Base-by-base conservation (phyloP, 768 basidiomycete genomes). In the Tylopilus sp. region DNA sequence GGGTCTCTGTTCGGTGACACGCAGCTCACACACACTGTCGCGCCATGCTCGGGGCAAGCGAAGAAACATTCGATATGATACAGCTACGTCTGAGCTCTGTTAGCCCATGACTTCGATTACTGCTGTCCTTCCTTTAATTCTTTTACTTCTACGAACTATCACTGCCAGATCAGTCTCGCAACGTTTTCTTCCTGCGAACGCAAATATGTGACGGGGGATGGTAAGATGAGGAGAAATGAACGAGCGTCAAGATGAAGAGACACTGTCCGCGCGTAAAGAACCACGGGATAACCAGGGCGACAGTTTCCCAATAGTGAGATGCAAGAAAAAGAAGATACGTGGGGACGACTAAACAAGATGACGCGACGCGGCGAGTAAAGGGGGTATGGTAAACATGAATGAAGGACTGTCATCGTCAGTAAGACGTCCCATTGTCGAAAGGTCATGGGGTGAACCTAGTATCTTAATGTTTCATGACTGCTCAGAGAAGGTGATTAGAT, bases 331-430 rank as follows among this genome's bases (percentile, higher is more conserved):
- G 56, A 44, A 13, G 56, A 44, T 50, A 52, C 41, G 55, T 13
- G 58, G 44, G 18, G 52, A 56, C 48, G 60, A 60, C 48, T 64
- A 64, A 61, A 66, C 63, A 64, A 65, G 62, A 65, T 56, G 51
- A 56, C 63, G 60, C 44, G 67, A 58, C 52, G 54, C 48, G 60
- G 60, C 57, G 53, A 62, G 58, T 68, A 54, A 58, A 54, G 60
- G 65, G 64, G 65, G 64, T 66, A 60, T 67, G 60, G 53, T 67
- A 64, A 57, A 58, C 59, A 56, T 57, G 57, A 52, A 61, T 51
- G 57, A 48, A 45, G 60, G 53, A 59, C 44, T 28, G 51, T 61
- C 57, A 61, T 66, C 62, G 60, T 67, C 64, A 67, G 64, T 56
- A 67, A 69, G 60, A 68, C 57, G 57, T 61, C 52, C 53, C 62